Conservation (phyloP, 345 rosid genomes). For the Draba incana region DNA sequence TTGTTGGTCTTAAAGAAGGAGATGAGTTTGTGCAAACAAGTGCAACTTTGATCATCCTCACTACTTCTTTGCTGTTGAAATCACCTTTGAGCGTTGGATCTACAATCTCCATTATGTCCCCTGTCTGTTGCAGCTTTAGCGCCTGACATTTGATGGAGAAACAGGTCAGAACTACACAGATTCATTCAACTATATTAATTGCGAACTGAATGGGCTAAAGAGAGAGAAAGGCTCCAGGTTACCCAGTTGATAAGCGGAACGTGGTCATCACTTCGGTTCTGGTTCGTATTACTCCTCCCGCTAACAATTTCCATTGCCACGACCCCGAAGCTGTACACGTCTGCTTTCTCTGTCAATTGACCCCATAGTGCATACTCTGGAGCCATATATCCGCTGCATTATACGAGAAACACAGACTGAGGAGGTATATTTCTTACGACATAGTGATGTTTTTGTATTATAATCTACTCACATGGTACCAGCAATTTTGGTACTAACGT, state of each 20-base stretch:
- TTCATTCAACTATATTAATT: neutral
- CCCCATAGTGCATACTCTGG: slow-evolving; percentile 54
- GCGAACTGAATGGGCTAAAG: neutral
- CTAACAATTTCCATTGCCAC: slow-evolving; percentile 53
- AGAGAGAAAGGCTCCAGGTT: slow-evolving; percentile 12
- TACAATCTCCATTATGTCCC: slow-evolving; percentile 41
- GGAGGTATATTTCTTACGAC: neutral
- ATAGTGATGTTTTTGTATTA: neutral
- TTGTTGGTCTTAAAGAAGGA: slow-evolving; percentile 46
- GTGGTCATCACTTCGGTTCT: slow-evolving; percentile 10
- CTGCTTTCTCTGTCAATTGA: slow-evolving; percentile 53
- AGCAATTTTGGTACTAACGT: slow-evolving; percentile 63
- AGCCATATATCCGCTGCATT: slow-evolving; percentile 49
- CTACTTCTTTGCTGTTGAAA: slow-evolving; percentile 42
- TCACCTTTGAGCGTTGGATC: slow-evolving; percentile 40
- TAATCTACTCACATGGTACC: slow-evolving; percentile 54
- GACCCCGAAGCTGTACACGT: slow-evolving; percentile 55
- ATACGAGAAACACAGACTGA: neutral
- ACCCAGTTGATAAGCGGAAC: slow-evolving; percentile 52
- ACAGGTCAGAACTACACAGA: neutral
- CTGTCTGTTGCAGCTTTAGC: slow-evolving; percentile 33
- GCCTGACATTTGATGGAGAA: slow-evolving; percentile 36
- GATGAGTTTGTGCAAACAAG: slow-evolving; percentile 52
- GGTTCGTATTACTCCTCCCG: slow-evolving; percentile 39
- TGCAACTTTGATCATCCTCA: slow-evolving; percentile 47